These are phyloP conservation scores for Cystofilobasidium macerans DNA, from an alignment of 768 basidiomycete genomes.

Conservation along the genomic window DNA sequence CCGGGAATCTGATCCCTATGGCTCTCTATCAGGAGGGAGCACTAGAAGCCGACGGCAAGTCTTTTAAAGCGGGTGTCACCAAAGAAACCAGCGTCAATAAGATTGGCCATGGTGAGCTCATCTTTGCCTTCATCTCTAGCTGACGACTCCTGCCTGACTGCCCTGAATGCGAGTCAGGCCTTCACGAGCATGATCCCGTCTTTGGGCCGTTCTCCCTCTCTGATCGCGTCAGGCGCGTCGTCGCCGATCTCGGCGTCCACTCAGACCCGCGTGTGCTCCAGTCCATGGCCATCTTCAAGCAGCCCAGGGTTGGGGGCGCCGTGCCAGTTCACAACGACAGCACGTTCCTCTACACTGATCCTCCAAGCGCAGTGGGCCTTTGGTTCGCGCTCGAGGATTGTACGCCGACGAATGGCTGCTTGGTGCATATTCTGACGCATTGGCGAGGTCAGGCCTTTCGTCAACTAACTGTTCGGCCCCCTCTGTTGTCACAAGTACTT, in stretches of 20 bases:
- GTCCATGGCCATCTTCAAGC: slow-evolving; percentile 93
- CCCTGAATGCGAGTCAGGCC: slow-evolving; percentile 23
- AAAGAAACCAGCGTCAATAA: slow-evolving; percentile 74
- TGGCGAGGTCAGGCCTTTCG: neutral
- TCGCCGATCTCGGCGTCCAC: slow-evolving; percentile 69
- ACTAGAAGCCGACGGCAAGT: slow-evolving; percentile 44
- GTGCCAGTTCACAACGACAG: slow-evolving; percentile 73
- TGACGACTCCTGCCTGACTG: neutral
- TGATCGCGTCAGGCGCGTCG: slow-evolving; percentile 55
- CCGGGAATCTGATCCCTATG: no score
- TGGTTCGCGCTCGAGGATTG: slow-evolving; percentile 94
- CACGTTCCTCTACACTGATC: slow-evolving; percentile 68
- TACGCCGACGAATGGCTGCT: slow-evolving; percentile 44
- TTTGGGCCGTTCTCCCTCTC: slow-evolving; percentile 72
- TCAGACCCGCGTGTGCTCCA: slow-evolving; percentile 70
- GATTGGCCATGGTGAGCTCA: slow-evolving; percentile 44
- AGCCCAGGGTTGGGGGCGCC: slow-evolving; percentile 46
- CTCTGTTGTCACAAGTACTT: slow-evolving; percentile 31
- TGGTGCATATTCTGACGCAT: slow-evolving; percentile 28
- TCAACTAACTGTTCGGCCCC: slow-evolving; percentile 46
- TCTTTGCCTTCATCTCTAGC: neutral
- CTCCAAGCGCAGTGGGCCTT: slow-evolving; percentile 82
- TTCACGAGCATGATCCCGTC: slow-evolving; percentile 73
- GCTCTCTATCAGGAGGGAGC: slow-evolving; percentile 75
- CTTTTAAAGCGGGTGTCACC: slow-evolving; percentile 41